These are phyloP conservation scores for Lecanoromycetidae sp. DNA, from an alignment of 2,329 filamentous ascomycete genomes.

Conservation along the genomic window DNA sequence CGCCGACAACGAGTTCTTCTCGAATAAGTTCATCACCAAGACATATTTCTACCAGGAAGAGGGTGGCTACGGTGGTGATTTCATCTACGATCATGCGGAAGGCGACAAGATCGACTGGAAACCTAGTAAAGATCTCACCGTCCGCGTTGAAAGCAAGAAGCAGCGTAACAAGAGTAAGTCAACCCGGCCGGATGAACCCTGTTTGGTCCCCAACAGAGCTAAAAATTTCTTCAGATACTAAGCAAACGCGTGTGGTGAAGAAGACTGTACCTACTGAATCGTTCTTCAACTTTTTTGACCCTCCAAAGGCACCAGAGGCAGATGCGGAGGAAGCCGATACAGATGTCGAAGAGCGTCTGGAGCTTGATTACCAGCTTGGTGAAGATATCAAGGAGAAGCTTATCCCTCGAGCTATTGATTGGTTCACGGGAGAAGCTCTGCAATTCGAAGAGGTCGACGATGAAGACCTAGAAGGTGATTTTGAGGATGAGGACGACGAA, in stretches of 20 bases:
- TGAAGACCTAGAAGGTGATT: constrained; percentile 69
- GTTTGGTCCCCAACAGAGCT: neutral
- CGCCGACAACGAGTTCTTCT: constrained; percentile 87
- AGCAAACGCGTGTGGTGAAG: constrained; percentile 97
- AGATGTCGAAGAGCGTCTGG: constrained; percentile 93
- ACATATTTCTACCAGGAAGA: constrained; percentile 99
- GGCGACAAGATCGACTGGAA: constrained; percentile 98
- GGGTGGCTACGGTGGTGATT: constrained; percentile 95
- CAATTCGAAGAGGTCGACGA: constrained; percentile 91
- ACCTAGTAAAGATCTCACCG: constrained; percentile 79
- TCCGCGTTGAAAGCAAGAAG: constrained; percentile 97
- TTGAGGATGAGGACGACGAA: constrained; percentile 84
- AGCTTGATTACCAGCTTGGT: constrained; percentile 96
- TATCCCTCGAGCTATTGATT: constrained; percentile 95
- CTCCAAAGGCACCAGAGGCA: constrained; percentile 70
- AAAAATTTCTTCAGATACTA: constrained; percentile 59
- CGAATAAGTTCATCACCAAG: constrained; percentile 93
- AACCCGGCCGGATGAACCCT: neutral
- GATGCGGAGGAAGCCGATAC: constrained; percentile 57
- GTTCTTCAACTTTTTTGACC: constrained; percentile 98
- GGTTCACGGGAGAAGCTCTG: constrained; percentile 97
- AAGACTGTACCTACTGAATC: constrained; percentile 98
- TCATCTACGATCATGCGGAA: constrained; percentile 98
- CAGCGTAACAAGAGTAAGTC: constrained; percentile 95
- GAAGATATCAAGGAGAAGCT: constrained; percentile 99